Conservation (phyloP, 257 asterid species). For the Haberlea rhodopensis region DNA sequence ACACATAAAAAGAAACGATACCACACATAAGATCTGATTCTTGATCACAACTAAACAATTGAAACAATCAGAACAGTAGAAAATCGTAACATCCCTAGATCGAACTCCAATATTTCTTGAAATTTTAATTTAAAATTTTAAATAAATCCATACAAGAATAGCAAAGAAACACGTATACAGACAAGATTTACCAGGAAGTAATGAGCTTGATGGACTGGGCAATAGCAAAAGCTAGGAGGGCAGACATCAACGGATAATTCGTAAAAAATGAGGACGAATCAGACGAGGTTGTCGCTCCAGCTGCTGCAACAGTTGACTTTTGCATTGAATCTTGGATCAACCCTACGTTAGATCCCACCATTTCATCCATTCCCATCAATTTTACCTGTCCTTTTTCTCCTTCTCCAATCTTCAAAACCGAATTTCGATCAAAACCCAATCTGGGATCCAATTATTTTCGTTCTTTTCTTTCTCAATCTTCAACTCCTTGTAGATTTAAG, state of each 20-base stretch:
- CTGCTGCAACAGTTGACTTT: conserved; percentile 32
- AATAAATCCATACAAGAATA: too few species aligned
- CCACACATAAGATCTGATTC: background rate
- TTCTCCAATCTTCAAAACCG: background rate
- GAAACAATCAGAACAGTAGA: background rate
- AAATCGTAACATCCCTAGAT: conserved; percentile 16
- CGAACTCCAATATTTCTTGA: conserved; percentile 5
- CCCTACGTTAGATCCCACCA: conserved; percentile 31
- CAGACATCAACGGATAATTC: conserved; percentile 72
- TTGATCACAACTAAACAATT: background rate
- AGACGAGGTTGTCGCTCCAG: conserved; percentile 37
- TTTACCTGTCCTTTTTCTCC: background rate
- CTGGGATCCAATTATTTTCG: background rate
- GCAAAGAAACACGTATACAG: background rate
- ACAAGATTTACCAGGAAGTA: conserved; percentile 58
- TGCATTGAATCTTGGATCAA: conserved; percentile 30
- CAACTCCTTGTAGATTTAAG: background rate
- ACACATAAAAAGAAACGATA: too few species aligned
- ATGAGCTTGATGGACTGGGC: conserved; percentile 73
- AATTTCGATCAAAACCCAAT: background rate
- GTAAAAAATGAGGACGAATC: conserved; percentile 41
- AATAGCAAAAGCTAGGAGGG: conserved; percentile 66
- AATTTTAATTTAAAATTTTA: background rate
- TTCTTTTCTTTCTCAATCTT: background rate
- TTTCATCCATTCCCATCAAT: conserved; percentile 32